A percentile compares a stretch with the other conserved stretches of the same genome.
phyloP scores from a whole-genome alignment of 108 stramenopile genomes.

The Cyclostephanos invisitatus region DNA sequence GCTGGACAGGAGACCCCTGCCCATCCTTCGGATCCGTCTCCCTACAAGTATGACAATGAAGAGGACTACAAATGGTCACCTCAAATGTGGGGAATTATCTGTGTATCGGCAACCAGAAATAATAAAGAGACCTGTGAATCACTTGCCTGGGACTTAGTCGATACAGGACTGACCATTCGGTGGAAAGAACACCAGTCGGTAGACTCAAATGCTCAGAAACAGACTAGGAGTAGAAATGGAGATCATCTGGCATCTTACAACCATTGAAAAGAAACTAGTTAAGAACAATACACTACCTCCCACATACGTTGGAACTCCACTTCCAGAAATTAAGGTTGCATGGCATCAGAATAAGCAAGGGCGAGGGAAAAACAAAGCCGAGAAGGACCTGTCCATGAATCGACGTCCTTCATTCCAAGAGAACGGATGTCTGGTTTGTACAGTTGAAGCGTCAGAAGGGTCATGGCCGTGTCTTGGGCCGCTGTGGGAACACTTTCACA shows the following conservation, averaged over 20 bases:
- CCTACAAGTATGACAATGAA: neutral
- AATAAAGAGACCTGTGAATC: neutral
- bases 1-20: too few species aligned
- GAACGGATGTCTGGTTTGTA: neutral
- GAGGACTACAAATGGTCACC: too few species aligned
- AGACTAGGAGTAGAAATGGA: neutral
- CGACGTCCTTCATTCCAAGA: neutral
- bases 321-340: too few species aligned
- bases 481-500: neutral
- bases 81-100: neutral
- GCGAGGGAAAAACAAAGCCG: neutral
- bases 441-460: neutral
- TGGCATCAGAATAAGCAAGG: neutral
- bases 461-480: neutral
- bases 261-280: neutral
- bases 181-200: neutral
- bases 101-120: neutral
- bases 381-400: neutral
- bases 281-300: neutral
- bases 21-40: too few species aligned
- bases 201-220: neutral
- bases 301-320: too few species aligned
- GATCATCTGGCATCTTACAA: neutral
- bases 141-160: neutral
- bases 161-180: neutral